Base-by-base conservation (phyloP, 1,284 basidiomycete genomes). In the Tremellales sp. region DNA sequence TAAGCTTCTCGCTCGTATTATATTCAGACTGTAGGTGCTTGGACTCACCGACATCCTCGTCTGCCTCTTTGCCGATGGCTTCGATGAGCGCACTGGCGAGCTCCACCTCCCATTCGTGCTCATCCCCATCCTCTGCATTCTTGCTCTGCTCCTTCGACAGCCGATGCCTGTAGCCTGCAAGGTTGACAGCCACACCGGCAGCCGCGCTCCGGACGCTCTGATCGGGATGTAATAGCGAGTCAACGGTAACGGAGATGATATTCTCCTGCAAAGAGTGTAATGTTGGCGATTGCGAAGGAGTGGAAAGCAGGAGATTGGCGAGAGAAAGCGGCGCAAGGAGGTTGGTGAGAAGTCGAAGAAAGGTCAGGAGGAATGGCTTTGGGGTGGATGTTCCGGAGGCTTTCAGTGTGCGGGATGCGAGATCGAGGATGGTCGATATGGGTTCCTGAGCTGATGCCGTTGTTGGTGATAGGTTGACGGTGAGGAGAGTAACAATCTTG, bases 101-200 rank as follows among this genome's bases (percentile, higher is more conserved):
- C 73, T 93, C 90, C 0, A 86, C 76, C 62, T 89, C 84, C 88
- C 88, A 92, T 46, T 91, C 88, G 26, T 79, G 84, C 54, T 84
- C 78, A 35, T 78, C 77, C 17, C 74, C 76, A 13, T 67, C 76
- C 51, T 80, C 79, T 39, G 55, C 53, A 45, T 55, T 68, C 58
- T 47, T 58, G 57, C 7, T 61, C 66, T 15, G 65, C 68, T 22
- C 75, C 76, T 52, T 74, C 66, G 73, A 75, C 46, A 76, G 78
- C 70, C 67, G 54, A 48, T 90, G 88, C 45, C 87, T 62, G 63
- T 78, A 78, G 3, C 79, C 82, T 1, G 84, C 80, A 4, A 85
- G 70, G 60, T 93, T 87, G 66, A 92, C 89, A 4, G 82, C 83
- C 10, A 90, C 70, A 57, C 86, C 87, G 5, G 89, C 88, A 0